These are phyloP conservation scores for Lineolata rhizophorae DNA, from an alignment of 495 filamentous ascomycete species.

Conservation along the genomic window DNA sequence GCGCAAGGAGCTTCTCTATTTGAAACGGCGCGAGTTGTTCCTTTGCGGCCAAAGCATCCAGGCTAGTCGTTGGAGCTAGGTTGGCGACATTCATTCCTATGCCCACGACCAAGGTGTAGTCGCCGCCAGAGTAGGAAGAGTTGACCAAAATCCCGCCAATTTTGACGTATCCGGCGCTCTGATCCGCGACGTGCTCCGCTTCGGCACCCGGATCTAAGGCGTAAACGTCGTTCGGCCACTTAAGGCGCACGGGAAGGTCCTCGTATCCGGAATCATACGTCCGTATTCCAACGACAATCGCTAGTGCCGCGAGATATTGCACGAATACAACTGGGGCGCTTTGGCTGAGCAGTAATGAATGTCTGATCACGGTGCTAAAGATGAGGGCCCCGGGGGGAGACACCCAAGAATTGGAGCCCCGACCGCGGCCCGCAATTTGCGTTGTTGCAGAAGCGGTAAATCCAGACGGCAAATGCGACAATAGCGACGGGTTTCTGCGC, in stretches of 20 bases:
- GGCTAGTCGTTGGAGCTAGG: slow-evolving; percentile 62
- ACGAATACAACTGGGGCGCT: slow-evolving; percentile 79
- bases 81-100: slow-evolving; percentile 84
- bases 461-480: slow-evolving; percentile 55
- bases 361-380: slow-evolving; percentile 69
- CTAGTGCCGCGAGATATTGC: slow-evolving; percentile 79
- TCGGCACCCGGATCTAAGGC: slow-evolving; percentile 38
- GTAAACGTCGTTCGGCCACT: slow-evolving; percentile 96
- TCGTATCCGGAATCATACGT: slow-evolving; percentile 56
- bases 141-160: slow-evolving; percentile 89
- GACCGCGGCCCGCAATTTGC: slow-evolving; percentile 77
- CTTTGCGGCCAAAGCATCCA: slow-evolving; percentile 38
- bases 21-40: slow-evolving; percentile 29
- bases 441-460: slow-evolving; percentile 81
- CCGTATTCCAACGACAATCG: slow-evolving; percentile 71
- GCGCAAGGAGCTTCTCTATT: slow-evolving; percentile 64
- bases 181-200: slow-evolving; percentile 5
- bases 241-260: slow-evolving; percentile 58
- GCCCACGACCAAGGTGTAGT: slow-evolving; percentile 74
- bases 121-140: slow-evolving; percentile 51
- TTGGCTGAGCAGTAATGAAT: slow-evolving; percentile 44
- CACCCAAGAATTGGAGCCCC: slow-evolving; percentile 87
- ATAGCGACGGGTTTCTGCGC: slow-evolving; percentile 49
- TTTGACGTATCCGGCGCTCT: slow-evolving; percentile 52
- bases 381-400: slow-evolving; percentile 71